These are phyloP conservation scores for Lactifluus echinatus DNA, from an alignment of 768 basidiomycete genomes.

Conservation along the genomic window DNA sequence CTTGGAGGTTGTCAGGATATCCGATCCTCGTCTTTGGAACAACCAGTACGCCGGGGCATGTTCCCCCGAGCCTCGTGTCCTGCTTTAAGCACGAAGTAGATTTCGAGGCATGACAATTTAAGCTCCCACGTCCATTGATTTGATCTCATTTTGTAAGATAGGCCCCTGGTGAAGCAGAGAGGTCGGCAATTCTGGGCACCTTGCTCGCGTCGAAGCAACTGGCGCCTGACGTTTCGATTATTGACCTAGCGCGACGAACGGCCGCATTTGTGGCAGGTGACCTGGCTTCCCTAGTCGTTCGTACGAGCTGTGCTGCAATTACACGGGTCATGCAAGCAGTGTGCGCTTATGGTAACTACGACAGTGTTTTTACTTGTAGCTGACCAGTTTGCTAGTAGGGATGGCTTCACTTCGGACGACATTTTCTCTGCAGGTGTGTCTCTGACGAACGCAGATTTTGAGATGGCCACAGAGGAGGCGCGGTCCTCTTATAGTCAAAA, in stretches of 20 bases:
- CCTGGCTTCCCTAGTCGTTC: slow-evolving; percentile 56
- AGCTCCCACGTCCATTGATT: slow-evolving; percentile 9
- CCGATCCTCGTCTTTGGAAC: slow-evolving; percentile 75
- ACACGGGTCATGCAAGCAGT: slow-evolving; percentile 32
- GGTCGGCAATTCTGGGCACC: slow-evolving; percentile 49
- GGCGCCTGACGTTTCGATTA: slow-evolving; percentile 73
- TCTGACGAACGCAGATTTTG: slow-evolving; percentile 57
- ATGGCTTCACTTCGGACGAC: slow-evolving; percentile 23
- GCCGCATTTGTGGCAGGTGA: slow-evolving; percentile 86
- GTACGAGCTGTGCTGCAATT: slow-evolving; percentile 48
- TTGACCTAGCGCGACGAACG: slow-evolving; percentile 69
- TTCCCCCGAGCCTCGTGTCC: slow-evolving; percentile 53
- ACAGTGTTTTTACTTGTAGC: background rate
- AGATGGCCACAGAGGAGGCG: slow-evolving; percentile 59
- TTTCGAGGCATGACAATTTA: slow-evolving; percentile 48
- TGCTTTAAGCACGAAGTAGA: slow-evolving; percentile 81
- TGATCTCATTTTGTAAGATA: slow-evolving; percentile 25
- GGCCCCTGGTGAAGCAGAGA: slow-evolving; percentile 75
- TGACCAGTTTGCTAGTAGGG: slow-evolving; percentile 12
- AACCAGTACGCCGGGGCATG: slow-evolving; percentile 52
- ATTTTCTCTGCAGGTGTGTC: slow-evolving; percentile 34
- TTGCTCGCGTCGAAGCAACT: slow-evolving; percentile 36
- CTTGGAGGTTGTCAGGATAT: slow-evolving; percentile 52
- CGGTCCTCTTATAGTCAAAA: slow-evolving; percentile 77
- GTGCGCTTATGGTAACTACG: background rate